phyloP scores from a whole-genome alignment of 148 eudicot species.

The Salicornia ramosissima region DNA sequence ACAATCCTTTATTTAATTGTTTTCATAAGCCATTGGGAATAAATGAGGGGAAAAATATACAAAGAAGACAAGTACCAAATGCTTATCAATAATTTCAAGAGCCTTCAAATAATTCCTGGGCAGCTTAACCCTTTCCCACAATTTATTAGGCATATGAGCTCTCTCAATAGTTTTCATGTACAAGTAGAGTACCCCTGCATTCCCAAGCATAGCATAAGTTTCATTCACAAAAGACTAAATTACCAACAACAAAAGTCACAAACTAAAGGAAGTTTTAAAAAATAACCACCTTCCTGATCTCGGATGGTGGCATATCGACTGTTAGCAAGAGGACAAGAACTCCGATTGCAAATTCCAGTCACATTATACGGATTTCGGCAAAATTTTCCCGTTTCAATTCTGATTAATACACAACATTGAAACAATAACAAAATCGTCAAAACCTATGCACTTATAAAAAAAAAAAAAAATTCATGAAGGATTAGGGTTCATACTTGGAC shows the following conservation, averaged over 20 bases:
- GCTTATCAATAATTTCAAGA: conserved; percentile 80
- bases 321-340: conserved; percentile 97
- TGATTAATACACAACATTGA: conserved; percentile 17
- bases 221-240: neutral
- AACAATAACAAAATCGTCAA: neutral
- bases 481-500: conserved; percentile 59
- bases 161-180: conserved; percentile 97
- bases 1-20: neutral
- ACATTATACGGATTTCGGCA: conserved; percentile 92
- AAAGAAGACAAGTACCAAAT: conserved; percentile 85
- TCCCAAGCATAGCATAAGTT: conserved; percentile 20
- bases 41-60: neutral
- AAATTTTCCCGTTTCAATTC: conserved; percentile 82
- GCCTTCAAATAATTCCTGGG: conserved; percentile 81
- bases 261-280: neutral
- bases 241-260: neutral
- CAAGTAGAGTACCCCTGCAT: conserved; percentile 78
- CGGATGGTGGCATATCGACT: conserved; percentile 91
- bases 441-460: no score
- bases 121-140: conserved; percentile 94
- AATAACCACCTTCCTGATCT: conserved; percentile 63
- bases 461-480: neutral
- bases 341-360: conserved; percentile 92
- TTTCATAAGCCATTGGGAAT: neutral
- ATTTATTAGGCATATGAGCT: conserved; percentile 94